Evolutionary conservation across 1,139 yeast genomes (phyloP).

Genomic region (Yamadazyma diospyri): DNA sequence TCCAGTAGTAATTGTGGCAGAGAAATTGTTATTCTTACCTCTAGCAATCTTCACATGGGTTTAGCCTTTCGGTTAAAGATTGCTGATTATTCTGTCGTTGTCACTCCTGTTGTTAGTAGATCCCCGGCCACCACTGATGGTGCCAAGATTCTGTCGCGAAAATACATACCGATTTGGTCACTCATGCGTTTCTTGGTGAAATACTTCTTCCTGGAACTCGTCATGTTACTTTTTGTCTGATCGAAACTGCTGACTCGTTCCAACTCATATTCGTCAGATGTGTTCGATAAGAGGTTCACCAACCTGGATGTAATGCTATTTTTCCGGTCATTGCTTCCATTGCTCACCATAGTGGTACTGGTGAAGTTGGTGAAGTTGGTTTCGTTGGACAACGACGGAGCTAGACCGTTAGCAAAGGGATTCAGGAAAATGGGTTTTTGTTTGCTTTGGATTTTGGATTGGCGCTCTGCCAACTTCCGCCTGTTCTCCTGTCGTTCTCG

Average conservation of each 20-base stretch:
- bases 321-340: slow-evolving; percentile 9
- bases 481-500: slow-evolving; percentile 10
- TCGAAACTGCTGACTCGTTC: slow-evolving; percentile 26
- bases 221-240: slow-evolving; percentile 38
- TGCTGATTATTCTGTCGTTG: too few relatives aligned
- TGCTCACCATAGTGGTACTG: neutral
- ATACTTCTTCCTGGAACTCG: slow-evolving; percentile 20
- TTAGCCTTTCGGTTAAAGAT: too few relatives aligned
- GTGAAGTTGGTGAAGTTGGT: slow-evolving; percentile 1
- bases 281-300: slow-evolving; percentile 13
- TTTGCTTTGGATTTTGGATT: slow-evolving; percentile 11
- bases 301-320: slow-evolving; percentile 16
- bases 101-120: too few relatives aligned
- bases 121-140: too few relatives aligned
- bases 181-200: slow-evolving; percentile 13
- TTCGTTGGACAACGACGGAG: neutral
- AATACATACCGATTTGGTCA: slow-evolving; percentile 36
- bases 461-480: slow-evolving; percentile 9
- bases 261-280: slow-evolving; percentile 13
- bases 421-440: slow-evolving; percentile 13
- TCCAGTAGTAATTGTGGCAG: too few relatives aligned
- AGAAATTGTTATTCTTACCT: too few relatives aligned
- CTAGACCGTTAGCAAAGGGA: slow-evolving; percentile 12
- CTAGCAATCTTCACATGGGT: too few relatives aligned
- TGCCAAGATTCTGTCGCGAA: too few relatives aligned